Evolutionary conservation across 108 stramenopile genomes (phyloP).

Genomic region (Conticribra guillardii): DNA sequence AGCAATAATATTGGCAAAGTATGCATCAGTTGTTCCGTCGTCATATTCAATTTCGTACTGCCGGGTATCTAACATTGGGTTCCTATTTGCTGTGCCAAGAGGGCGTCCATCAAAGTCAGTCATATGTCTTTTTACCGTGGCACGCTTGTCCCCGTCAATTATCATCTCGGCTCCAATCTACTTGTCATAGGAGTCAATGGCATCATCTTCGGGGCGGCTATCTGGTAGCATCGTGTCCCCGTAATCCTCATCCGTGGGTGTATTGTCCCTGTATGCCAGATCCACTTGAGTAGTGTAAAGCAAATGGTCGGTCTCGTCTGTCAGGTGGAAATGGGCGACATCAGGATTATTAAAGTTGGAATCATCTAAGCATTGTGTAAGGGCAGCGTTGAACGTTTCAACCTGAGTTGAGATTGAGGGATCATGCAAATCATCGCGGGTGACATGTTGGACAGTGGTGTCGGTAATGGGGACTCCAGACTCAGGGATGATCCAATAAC

Average conservation of each 20-base stretch:
- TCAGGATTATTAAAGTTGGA: conserved; percentile 2
- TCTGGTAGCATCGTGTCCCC: background rate
- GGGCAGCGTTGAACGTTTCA: conserved; percentile 4
- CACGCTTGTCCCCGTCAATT: background rate
- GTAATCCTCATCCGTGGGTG: background rate
- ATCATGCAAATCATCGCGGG: conserved; percentile 20
- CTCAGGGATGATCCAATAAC: conserved; percentile 39
- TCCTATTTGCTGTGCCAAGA: conserved; percentile 1
- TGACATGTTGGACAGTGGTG: conserved; percentile 41
- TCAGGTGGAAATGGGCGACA: background rate
- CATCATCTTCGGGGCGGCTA: too few relatives aligned
- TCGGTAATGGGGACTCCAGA: conserved; percentile 22
- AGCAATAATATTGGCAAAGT: conserved; percentile 13
- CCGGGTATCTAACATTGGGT: conserved; percentile 7
- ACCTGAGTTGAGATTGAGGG: conserved; percentile 1
- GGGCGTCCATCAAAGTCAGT: background rate
- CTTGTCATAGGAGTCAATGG: too few relatives aligned
- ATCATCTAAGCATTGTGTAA: background rate
- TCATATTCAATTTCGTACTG: conserved; percentile 11
- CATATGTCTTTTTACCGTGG: background rate
- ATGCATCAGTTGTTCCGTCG: conserved; percentile 14
- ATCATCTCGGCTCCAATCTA: background rate
- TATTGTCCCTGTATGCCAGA: background rate
- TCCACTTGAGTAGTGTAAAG: background rate
- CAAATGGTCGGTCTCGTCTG: background rate